Percentiles rank a stretch among this genome's conserved stretches.
These are phyloP conservation scores for Chalaropsis ovoidea DNA, from an alignment of 2,329 filamentous ascomycete genomes.

Conservation along the genomic window DNA sequence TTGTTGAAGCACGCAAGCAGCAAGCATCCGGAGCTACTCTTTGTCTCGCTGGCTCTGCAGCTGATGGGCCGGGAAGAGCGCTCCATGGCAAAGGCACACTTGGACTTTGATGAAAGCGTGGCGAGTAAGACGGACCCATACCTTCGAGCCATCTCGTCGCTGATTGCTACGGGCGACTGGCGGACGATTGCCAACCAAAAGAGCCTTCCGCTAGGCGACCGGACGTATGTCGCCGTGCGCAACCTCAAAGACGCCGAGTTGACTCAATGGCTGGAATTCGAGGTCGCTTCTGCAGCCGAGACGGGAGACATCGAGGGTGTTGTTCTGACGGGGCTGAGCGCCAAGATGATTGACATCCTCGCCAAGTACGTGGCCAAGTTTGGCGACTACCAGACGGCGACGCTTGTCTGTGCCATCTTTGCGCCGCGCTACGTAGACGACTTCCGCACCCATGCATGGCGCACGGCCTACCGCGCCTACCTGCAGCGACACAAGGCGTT, in stretches of 20 bases:
- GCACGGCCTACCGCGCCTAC: conserved; percentile 59
- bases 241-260: conserved; percentile 54
- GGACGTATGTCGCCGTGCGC: conserved; percentile 61
- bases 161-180: conserved; percentile 71
- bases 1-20: conserved; percentile 59
- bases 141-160: conserved; percentile 65
- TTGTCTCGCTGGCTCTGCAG: conserved; percentile 57
- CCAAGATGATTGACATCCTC: conserved; percentile 62
- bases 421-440: conserved; percentile 69
- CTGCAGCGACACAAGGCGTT: conserved; percentile 64
- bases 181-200: conserved; percentile 59
- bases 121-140: conserved; percentile 64
- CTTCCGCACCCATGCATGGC: conserved; percentile 63
- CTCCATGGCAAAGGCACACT: conserved; percentile 38
- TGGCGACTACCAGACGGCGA: conserved; percentile 68
- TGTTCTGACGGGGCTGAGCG: conserved; percentile 65
- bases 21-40: conserved; percentile 52
- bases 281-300: conserved; percentile 48
- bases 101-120: conserved; percentile 50
- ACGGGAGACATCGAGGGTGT: conserved; percentile 58
- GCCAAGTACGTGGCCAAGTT: conserved; percentile 66
- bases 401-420: conserved; percentile 62
- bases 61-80: conserved; percentile 46
- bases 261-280: conserved; percentile 56
- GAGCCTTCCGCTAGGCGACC: conserved; percentile 63